Conservation (phyloP, 352 stramenopile species). For the Phytophthora multivora region DNA sequence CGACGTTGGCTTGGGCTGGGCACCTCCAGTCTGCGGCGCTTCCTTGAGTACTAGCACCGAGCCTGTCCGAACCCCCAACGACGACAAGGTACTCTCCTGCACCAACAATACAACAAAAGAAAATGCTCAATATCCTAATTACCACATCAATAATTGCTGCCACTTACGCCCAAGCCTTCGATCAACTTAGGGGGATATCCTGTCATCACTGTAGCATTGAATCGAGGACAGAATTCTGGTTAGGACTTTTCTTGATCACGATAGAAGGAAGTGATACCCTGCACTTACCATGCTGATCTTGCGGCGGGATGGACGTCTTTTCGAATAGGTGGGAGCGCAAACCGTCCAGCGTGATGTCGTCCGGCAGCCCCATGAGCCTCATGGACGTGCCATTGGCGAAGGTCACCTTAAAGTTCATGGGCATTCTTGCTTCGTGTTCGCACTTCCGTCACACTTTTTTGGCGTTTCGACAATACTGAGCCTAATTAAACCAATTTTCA, state of each 20-base stretch:
- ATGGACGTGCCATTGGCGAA: slow-evolving; percentile 78
- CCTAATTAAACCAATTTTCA: too few relatives aligned
- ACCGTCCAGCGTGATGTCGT: slow-evolving; percentile 65
- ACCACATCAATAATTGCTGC: neutral
- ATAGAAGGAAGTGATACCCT: slow-evolving; percentile 13
- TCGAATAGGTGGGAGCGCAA: slow-evolving; percentile 56
- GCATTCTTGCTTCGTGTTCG: slow-evolving; percentile 18
- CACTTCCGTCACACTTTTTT: neutral
- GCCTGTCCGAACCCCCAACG: slow-evolving; percentile 65
- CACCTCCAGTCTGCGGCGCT: slow-evolving; percentile 27
- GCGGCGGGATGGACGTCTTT: slow-evolving; percentile 58
- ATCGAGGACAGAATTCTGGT: neutral
- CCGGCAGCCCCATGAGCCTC: slow-evolving; percentile 65
- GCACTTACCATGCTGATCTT: slow-evolving; percentile 68
- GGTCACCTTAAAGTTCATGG: slow-evolving; percentile 77
- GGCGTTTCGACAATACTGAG: too few relatives aligned
- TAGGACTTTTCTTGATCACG: too few relatives aligned
- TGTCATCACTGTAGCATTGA: slow-evolving; percentile 61
- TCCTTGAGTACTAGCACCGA: slow-evolving; percentile 81
- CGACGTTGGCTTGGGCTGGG: slow-evolving; percentile 35
- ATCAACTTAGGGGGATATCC: slow-evolving; percentile 77
- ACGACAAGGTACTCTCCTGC: slow-evolving; percentile 51
- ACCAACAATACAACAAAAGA: too few relatives aligned
- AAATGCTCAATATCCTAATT: neutral
- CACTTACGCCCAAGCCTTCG: slow-evolving; percentile 59